These are phyloP conservation scores for Pyricularia sp. DNA, from an alignment of 2,329 filamentous ascomycete genomes.

Conservation along the genomic window DNA sequence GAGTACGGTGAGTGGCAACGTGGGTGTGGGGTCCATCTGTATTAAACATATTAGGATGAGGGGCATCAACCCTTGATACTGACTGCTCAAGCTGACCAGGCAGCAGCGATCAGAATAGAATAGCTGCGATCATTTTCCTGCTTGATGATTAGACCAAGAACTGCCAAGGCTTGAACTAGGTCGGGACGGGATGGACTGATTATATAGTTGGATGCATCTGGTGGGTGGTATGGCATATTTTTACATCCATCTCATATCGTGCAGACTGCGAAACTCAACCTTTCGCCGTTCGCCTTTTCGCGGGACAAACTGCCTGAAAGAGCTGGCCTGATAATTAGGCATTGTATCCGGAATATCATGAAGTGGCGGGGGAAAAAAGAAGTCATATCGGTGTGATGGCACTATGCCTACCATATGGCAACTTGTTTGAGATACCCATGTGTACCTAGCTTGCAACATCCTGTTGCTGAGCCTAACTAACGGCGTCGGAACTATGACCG, in stretches of 20 bases:
- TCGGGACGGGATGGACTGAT: not conserved
- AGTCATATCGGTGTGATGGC: not conserved
- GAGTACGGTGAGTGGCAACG: not conserved
- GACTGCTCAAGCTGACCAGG: not conserved
- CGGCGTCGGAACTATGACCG: not conserved
- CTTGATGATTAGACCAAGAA: not conserved
- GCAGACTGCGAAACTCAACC: not conserved
- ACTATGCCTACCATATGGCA: not conserved
- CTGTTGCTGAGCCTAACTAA: too few relatives aligned
- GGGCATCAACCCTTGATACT: not conserved
- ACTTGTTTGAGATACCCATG: not conserved
- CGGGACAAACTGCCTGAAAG: not conserved
- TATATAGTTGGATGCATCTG: not conserved
- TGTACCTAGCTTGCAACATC: not conserved
- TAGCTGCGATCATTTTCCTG: not conserved
- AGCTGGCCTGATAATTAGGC: not conserved
- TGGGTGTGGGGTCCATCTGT: not conserved
- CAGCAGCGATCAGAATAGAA: not conserved
- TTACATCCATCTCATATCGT: not conserved
- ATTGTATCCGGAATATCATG: not conserved
- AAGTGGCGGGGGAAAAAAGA: not conserved
- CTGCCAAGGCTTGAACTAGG: not conserved
- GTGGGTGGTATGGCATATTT: not conserved
- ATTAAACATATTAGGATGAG: not conserved
- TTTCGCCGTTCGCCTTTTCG: not conserved